Percentiles rank a stretch among this genome's conserved stretches.
These are phyloP conservation scores for Pythium phragmitis DNA, from an alignment of 352 stramenopile genomes.

Conservation along the genomic window DNA sequence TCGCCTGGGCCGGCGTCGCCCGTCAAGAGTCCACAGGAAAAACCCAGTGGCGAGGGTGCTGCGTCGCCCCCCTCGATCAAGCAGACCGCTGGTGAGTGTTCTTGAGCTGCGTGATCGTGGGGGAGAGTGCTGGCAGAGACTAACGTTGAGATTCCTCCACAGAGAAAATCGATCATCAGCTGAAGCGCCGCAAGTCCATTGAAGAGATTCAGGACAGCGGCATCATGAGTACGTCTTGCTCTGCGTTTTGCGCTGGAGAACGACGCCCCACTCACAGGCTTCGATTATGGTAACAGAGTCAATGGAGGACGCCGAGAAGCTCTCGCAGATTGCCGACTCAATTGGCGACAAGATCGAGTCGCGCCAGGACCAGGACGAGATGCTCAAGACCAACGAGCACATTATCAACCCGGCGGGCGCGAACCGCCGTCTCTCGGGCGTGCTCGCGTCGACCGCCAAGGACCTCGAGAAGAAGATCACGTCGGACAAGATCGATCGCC, in stretches of 20 bases:
- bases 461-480: slow-evolving; percentile 52
- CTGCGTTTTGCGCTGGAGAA: not conserved
- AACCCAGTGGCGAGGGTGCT: slow-evolving; percentile 1
- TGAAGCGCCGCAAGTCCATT: slow-evolving; percentile 45
- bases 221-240: slow-evolving; percentile 37
- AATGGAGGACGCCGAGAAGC: slow-evolving; percentile 40
- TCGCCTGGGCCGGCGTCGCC: slow-evolving; percentile 22
- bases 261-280: not conserved
- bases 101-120: not conserved
- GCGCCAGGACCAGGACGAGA: slow-evolving; percentile 46
- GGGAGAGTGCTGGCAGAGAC: not conserved
- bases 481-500: slow-evolving; percentile 70
- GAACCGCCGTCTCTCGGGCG: slow-evolving; percentile 37
- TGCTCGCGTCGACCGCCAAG: slow-evolving; percentile 43
- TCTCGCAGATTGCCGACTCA: slow-evolving; percentile 34
- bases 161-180: slow-evolving; percentile 41
- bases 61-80: slow-evolving; percentile 33
- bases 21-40: slow-evolving; percentile 30
- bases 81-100: slow-evolving; percentile 31
- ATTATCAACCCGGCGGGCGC: slow-evolving; percentile 49
- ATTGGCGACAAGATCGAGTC: slow-evolving; percentile 50
- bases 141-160: not conserved
- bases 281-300: slow-evolving; percentile 27
- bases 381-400: slow-evolving; percentile 48
- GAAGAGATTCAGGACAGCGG: slow-evolving; percentile 47